Evolutionary conservation across 345 rosid genomes (phyloP).

Genomic region (Boechera divaricarpa): DNA sequence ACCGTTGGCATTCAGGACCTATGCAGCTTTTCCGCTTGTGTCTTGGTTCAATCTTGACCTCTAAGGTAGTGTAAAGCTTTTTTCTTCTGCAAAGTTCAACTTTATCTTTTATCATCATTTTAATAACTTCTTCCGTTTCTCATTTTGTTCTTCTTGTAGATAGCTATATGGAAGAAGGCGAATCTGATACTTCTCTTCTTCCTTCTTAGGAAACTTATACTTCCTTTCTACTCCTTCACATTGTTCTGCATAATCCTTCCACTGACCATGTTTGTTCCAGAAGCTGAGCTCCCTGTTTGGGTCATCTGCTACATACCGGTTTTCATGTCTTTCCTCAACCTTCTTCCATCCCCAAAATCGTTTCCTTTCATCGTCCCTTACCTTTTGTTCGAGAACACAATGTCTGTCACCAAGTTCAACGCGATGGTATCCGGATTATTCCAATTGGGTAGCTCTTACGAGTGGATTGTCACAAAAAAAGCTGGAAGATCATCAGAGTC

Average conservation of each 20-base stretch:
- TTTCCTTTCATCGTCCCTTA: slow-evolving; percentile 88
- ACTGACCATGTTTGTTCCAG: slow-evolving; percentile 85
- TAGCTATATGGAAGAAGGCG: slow-evolving; percentile 80
- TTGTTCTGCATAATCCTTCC: slow-evolving; percentile 91
- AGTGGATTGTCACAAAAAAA: slow-evolving; percentile 91
- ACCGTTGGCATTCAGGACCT: slow-evolving; percentile 95
- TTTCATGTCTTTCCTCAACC: slow-evolving; percentile 83
- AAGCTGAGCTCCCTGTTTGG: slow-evolving; percentile 88
- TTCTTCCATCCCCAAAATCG: slow-evolving; percentile 79
- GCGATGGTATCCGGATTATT: slow-evolving; percentile 88
- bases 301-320: slow-evolving; percentile 83
- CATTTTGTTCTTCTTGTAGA: slow-evolving; percentile 53
- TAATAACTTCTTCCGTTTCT: not conserved
- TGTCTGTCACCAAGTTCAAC: slow-evolving; percentile 89
- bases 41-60: slow-evolving; percentile 72
- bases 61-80: slow-evolving; percentile 56
- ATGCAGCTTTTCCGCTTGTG: slow-evolving; percentile 93
- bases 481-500: slow-evolving; percentile 92
- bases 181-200: slow-evolving; percentile 77
- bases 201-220: slow-evolving; percentile 82
- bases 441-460: slow-evolving; percentile 89
- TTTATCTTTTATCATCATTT: not conserved
- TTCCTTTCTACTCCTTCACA: slow-evolving; percentile 90
- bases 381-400: slow-evolving; percentile 87
- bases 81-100: not conserved